A percentile compares a stretch with the other conserved stretches of the same genome.
Conservation (phyloP, 2,329 filamentous ascomycete species). For the Didymella lethalis region DNA sequence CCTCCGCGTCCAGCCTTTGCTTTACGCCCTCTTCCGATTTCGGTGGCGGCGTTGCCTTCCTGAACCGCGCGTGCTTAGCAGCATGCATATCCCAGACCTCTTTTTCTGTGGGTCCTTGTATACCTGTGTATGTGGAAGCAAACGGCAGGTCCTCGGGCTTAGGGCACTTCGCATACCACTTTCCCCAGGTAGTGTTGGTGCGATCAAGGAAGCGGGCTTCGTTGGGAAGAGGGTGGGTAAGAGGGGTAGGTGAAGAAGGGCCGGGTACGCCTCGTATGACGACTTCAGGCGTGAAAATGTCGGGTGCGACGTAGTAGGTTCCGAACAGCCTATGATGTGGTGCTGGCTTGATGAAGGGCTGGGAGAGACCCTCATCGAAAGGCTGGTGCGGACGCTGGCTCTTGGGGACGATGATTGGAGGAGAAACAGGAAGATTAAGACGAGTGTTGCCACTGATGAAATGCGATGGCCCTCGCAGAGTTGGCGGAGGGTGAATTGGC, state of each 20-base stretch:
- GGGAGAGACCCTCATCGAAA: background rate
- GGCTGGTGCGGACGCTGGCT: background rate
- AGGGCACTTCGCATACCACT: slow-evolving; percentile 15
- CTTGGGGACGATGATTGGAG: background rate
- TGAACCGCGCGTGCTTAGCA: background rate
- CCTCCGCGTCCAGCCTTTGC: background rate
- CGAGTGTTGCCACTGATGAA: slow-evolving; percentile 7
- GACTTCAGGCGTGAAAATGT: slow-evolving; percentile 16
- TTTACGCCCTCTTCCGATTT: background rate
- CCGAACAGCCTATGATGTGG: slow-evolving; percentile 12
- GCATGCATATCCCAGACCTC: slow-evolving; percentile 9
- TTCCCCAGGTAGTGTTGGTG: slow-evolving; percentile 16
- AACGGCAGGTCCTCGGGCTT: slow-evolving; percentile 16
- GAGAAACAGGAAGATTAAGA: slow-evolving; percentile 7
- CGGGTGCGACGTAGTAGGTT: slow-evolving; percentile 11
- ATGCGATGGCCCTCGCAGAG: background rate
- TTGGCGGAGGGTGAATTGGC: background rate
- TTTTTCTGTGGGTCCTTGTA: slow-evolving; percentile 2
- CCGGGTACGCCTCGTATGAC: slow-evolving; percentile 22
- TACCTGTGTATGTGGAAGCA: background rate
- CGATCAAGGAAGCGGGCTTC: slow-evolving; percentile 19
- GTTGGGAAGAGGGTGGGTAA: slow-evolving; percentile 8
- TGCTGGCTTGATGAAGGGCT: slow-evolving; percentile 7
- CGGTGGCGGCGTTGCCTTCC: background rate
- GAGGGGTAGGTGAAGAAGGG: background rate